Evolutionary conservation across 352 stramenopile genomes (phyloP), one percentile per base, ranked within the genome.

Genomic region (Aphanomyces stellatus): DNA sequence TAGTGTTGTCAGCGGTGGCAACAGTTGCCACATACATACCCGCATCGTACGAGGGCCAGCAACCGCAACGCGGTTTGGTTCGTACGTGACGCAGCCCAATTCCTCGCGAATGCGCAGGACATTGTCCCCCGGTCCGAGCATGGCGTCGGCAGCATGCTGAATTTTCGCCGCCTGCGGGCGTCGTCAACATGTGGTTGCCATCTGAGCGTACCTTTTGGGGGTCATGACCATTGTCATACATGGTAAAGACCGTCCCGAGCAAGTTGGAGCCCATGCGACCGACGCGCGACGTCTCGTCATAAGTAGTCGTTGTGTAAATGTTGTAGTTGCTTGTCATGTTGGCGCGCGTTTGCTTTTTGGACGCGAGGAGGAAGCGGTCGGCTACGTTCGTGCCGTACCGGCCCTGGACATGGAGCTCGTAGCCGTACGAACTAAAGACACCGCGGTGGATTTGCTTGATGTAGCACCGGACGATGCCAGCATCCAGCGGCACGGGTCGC

Each of bases 221-320:
- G 65, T 93, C 85, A n/a, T 83, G 81, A 17, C 85, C 84, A 42
- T 94, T 92, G 72, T 94, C 85, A 43, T 92, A 94, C 57, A 94
- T 70, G 13, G 85, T 94, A 42, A 94, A 94, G 64, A 81, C 88
- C 56, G 85, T 94, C 40, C 85, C 85, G 3, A 94, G 70, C 55
- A 94, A 94, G 62, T 94, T 94, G 17, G 85, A 94, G 55, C 84
- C 83, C 85, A 94, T 92, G 69, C 85, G 82, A n/a, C 85, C 85
- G 57, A 94, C 91, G n/a, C 85, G 85, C 8, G 80, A 76, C 5
- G 37, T 69, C 34, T 92, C 84, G 7, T 76, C 75, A 68, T 84
- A 89, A 49, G 91, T 79, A 70, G 89, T 86, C 73, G 91, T 82
- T 33, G 85, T 91, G 69, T 82, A 87, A 69, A 94, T 91, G 25